Base-by-base conservation (phyloP, 2,329 filamentous ascomycete genomes). In the Penicillium aurantiogriseum region DNA sequence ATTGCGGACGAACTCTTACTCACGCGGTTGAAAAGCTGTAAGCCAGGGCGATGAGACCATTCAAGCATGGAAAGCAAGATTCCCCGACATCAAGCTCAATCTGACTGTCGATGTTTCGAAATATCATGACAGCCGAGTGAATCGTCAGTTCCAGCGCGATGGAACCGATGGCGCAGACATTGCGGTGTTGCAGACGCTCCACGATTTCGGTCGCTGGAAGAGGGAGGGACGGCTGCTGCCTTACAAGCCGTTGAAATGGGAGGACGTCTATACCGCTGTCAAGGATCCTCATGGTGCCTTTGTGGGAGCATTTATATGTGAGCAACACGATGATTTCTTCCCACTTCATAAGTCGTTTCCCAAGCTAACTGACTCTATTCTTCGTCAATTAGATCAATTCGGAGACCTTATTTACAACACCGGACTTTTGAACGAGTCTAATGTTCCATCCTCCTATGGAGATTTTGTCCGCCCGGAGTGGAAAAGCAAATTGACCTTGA, bases 101-200 rank as follows among this genome's bases (percentile, higher is more conserved):
- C 49, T 83, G 36, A 83, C 82, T 0, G 80, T 84, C 43, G 81
- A 84, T 57, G 65, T 84, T 0, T 83, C 81, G 57, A 85, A 84
- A 63, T 85, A 84, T 60, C 81, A 81, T 60, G 79, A 83, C 54
- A 71, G 63, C 19, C 71, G 70, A 8, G 62, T 84, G 7, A 80
- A 85, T 60, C 66, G 75, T 38, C 78, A 81, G 55, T 67, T 83
- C 1, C 76, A 74, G 4, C 58, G 63, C 1, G 4, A 19, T 8
- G 67, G 71, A 8, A 71, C 69, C 6, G 69, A 78, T 13, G 74
- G 71, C 10, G 74, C 80, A 21, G 83, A 85, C 64, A 77, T 76
- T 81, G 0, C 62, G 82, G 10, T 76, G 83, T 15, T 57, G 23
- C 55, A 57, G 35, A 54, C 55, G n/a, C 13, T 54, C 8, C 50